A percentile compares a stretch with the other conserved stretches of the same genome.
Conservation (phyloP, 1,284 basidiomycete genomes). For the Lignosus rhinocerotis region DNA sequence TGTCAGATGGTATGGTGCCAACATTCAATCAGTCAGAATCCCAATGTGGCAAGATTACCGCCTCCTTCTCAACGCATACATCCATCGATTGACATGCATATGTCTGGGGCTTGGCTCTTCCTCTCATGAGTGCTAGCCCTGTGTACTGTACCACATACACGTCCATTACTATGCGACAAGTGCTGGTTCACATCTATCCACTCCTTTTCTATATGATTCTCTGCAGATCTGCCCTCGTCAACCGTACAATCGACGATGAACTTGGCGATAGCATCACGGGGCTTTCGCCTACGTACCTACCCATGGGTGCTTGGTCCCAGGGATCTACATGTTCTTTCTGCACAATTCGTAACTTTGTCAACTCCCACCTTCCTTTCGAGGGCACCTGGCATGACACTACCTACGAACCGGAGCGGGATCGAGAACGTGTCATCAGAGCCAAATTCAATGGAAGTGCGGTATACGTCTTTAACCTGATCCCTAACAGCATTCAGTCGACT, state of each 20-base stretch:
- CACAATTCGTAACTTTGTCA: neutral
- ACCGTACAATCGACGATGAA: neutral
- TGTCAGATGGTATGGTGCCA: no score
- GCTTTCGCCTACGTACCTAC: neutral
- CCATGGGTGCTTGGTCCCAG: neutral
- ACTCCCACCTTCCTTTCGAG: neutral
- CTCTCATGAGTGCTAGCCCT: neutral
- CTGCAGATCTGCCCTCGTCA: neutral
- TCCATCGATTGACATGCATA: neutral
- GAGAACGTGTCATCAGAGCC: neutral
- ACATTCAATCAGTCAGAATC: no score
- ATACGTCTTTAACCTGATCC: neutral
- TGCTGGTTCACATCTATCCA: neutral
- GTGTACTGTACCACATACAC: neutral
- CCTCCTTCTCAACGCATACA: neutral
- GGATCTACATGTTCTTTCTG: neutral
- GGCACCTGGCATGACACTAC: neutral
- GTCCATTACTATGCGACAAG: neutral
- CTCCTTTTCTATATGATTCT: neutral
- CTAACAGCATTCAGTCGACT: neutral
- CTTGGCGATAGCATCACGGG: neutral
- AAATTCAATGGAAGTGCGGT: neutral
- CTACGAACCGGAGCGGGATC: neutral
- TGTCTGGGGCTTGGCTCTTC: neutral
- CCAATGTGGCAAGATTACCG: no score